A percentile compares a stretch with the other conserved stretches of the same genome.
Conservation (phyloP, 805 yeast species). For the Ogataea neopini region DNA sequence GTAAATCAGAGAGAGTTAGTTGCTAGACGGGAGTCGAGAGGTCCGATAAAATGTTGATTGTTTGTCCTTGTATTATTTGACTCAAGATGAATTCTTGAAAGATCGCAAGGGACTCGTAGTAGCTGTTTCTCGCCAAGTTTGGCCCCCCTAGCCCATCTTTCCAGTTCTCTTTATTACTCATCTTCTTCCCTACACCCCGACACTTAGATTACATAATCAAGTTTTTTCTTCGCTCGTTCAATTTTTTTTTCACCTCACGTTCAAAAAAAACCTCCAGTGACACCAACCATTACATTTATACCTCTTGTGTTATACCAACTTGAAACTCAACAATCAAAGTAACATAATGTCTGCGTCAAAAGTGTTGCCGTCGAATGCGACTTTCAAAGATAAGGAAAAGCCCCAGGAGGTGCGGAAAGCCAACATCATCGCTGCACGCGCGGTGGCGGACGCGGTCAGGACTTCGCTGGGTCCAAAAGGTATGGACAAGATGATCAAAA, state of each 20-base stretch:
- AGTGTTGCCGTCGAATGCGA: conserved; percentile 67
- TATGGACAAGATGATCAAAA: conserved; percentile 98
- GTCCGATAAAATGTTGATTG: too few relatives aligned
- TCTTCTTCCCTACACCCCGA: neutral
- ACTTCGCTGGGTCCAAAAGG: conserved; percentile 98
- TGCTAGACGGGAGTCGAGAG: too few relatives aligned
- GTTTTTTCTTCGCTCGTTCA: conserved; percentile 1
- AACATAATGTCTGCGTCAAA: conserved; percentile 21
- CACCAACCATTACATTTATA: neutral
- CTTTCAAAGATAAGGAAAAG: conserved; percentile 90
- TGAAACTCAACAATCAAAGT: neutral
- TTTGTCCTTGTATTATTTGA: too few relatives aligned
- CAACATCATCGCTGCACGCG: conserved; percentile 88
- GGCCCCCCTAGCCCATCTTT: too few relatives aligned
- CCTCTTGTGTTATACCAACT: neutral
- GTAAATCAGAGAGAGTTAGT: too few relatives aligned
- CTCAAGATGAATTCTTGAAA: too few relatives aligned
- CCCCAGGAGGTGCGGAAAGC: conserved; percentile 92
- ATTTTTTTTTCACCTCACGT: neutral
- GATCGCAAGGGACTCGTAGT: too few relatives aligned
- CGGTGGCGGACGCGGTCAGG: conserved; percentile 93
- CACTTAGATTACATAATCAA: neutral
- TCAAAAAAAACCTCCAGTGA: neutral
- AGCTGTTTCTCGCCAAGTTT: too few relatives aligned
- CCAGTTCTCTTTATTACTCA: too few relatives aligned